Percentiles rank a stretch among this genome's conserved stretches.
phyloP scores from a whole-genome alignment of 345 rosid species.

The Euphorbia pulcherrima region DNA sequence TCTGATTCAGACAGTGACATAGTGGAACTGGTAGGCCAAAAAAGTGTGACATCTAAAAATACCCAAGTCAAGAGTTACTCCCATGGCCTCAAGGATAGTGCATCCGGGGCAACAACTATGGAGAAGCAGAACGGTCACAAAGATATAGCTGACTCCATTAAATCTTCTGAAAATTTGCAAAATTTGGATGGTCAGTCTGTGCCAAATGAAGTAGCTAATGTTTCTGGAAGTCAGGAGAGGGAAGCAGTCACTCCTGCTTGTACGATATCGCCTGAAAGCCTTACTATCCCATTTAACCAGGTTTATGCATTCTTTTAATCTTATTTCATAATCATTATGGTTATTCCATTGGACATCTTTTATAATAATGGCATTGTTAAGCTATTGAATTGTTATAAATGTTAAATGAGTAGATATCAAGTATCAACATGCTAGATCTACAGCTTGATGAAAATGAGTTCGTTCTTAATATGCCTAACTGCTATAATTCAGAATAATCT shows the following conservation, averaged over 20 bases:
- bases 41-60: neutral
- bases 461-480: neutral
- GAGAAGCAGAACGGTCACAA: neutral
- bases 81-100: constrained; percentile 2
- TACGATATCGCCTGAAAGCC: constrained; percentile 2
- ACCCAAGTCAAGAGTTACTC: neutral
- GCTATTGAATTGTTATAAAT: neutral
- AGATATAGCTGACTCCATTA: neutral
- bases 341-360: neutral
- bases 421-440: neutral
- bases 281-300: constrained; percentile 10
- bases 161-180: constrained; percentile 13
- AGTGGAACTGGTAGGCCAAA: neutral
- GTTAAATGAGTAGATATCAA: neutral
- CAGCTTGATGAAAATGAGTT: neutral
- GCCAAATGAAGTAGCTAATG: constrained; percentile 6
- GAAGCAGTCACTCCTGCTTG: constrained; percentile 7
- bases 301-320: constrained; percentile 11
- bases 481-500: neutral
- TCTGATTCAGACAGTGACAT: neutral
- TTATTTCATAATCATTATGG: neutral
- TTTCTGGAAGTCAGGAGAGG: constrained; percentile 4
- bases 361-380: neutral
- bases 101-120: neutral
- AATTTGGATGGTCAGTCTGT: constrained; percentile 2